Conservation (phyloP, 352 stramenopile genomes). For the Phytophthora aleatoria region DNA sequence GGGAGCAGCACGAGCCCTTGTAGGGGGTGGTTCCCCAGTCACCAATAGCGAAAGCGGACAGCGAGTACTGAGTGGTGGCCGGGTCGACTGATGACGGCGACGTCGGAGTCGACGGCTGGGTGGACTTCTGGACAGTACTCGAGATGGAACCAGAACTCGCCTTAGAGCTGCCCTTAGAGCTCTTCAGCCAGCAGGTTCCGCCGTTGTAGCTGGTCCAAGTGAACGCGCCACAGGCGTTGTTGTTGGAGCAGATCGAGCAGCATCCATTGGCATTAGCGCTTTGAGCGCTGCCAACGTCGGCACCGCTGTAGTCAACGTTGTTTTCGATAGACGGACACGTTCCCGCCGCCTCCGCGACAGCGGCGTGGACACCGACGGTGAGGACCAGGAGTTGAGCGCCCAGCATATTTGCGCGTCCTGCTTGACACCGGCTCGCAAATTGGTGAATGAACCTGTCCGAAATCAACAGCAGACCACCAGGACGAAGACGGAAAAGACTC, state of each 20-base stretch:
- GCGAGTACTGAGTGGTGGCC: slow-evolving; percentile 27
- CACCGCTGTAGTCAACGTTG: slow-evolving; percentile 16
- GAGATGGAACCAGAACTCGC: not conserved
- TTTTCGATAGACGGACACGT: slow-evolving; percentile 14
- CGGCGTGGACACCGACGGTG: slow-evolving; percentile 3
- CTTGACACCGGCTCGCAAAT: slow-evolving; percentile 1
- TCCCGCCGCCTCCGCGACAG: slow-evolving; percentile 7
- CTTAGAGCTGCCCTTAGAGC: slow-evolving; percentile 3
- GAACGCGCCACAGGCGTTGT: slow-evolving; percentile 4
- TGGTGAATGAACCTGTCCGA: slow-evolving; percentile 11
- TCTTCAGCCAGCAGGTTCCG: slow-evolving; percentile 14
- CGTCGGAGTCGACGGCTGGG: slow-evolving; percentile 11
- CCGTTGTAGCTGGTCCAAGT: slow-evolving; percentile 23
- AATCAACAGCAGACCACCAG: slow-evolving; percentile 9
- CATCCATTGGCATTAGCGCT: slow-evolving; percentile 14
- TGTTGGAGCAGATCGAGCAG: slow-evolving; percentile 15
- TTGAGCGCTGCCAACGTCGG: slow-evolving; percentile 6
- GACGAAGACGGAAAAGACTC: slow-evolving; percentile 4
- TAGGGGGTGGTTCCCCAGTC: slow-evolving; percentile 23
- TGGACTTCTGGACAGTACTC: not conserved
- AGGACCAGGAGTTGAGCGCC: slow-evolving; percentile 7
- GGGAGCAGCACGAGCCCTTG: slow-evolving; percentile 25
- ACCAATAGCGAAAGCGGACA: slow-evolving; percentile 29
- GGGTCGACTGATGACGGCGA: slow-evolving; percentile 28
- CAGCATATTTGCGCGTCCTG: slow-evolving; percentile 8